Evolutionary conservation across 1,139 yeast species (phyloP).

Genomic region (Candida smagusa): DNA sequence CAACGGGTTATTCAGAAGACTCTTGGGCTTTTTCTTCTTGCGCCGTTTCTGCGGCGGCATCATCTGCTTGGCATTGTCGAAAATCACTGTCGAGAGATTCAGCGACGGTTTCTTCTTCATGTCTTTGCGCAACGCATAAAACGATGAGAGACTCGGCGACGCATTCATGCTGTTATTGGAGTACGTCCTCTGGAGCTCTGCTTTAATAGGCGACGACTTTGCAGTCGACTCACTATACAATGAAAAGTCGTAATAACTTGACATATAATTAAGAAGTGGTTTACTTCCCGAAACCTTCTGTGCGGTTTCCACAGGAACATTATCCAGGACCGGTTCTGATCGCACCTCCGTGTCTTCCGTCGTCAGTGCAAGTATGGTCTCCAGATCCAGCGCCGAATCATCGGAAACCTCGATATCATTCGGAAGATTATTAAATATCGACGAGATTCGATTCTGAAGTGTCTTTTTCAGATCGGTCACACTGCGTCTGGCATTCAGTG

Average conservation of each 20-base stretch:
- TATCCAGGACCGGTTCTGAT: background rate
- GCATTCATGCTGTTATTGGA: constrained; percentile 28
- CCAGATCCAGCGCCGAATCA: constrained; percentile 46
- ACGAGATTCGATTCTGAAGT: constrained; percentile 27
- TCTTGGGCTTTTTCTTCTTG: constrained; percentile 27
- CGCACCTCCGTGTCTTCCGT: constrained; percentile 2
- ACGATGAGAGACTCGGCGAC: constrained; percentile 43
- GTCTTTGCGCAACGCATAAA: constrained; percentile 29
- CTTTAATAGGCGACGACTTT: constrained; percentile 30
- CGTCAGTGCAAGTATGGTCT: constrained; percentile 21
- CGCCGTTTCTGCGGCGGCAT: constrained; percentile 17
- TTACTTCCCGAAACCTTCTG: background rate
- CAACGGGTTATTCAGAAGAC: constrained; percentile 44
- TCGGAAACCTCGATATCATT: constrained; percentile 49
- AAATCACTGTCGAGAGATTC: constrained; percentile 31
- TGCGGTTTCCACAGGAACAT: background rate
- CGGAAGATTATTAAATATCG: constrained; percentile 45
- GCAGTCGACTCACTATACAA: constrained; percentile 29
- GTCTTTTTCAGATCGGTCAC: constrained; percentile 7
- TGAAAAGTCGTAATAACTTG: constrained; percentile 20
- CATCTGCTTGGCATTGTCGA: constrained; percentile 41
- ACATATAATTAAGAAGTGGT: constrained; percentile 3
- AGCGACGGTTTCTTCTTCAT: constrained; percentile 27
- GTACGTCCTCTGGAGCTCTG: constrained; percentile 30
- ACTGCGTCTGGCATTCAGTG: constrained; percentile 1